Base-by-base conservation (phyloP, 1,284 basidiomycete genomes). In the Tilletiaria anomala region DNA sequence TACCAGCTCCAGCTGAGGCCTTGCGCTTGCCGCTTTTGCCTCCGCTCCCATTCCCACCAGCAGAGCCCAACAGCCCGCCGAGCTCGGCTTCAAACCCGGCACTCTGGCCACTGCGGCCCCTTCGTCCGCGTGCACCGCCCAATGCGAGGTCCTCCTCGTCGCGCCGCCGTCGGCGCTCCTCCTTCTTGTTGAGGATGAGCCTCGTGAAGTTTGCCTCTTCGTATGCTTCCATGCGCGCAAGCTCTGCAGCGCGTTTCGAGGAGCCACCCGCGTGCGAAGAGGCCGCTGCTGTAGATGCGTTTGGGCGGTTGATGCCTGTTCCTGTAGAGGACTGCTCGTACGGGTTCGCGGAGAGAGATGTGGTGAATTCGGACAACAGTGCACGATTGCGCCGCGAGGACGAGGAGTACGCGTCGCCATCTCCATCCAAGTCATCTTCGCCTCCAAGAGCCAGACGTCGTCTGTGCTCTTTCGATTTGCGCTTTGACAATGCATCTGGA, bases 181-280 rank as follows among this genome's bases (percentile, higher is more conserved):
- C 91, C 61, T 79, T 80, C 74, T 94, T 96, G 67, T 80, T 83
- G 75, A 88, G 82, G 47, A 91, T 76, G 42, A 96, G 68, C 42
- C 91, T 78, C 20, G 83, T 87, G 71, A 96, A 88, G 68, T 94
- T 91, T 42, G 86, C 84, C 69, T 96, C 91, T 70, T 97, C 91
- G 68, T 85, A 97, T 51, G 86, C 82, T 40, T 78, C 78, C 71
- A 94, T 80, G 11, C 80, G 76, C 54, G 79, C 77, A 47, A 96
- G 73, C 49, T 85, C 79, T 24, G 78, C 75, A 6, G 82, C 82
- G 18, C 84, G 79, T n/a, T 29, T 29, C 26, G 26, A 29, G n/a
- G 10, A 8, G 10, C 26, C 8, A 29, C n/a, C 26, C 26, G n/a
- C n/a, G n/a, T n/a, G n/a, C 16, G 74, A 72, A 5, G 57, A 60